Evolutionary conservation across 148 eudicot species (phyloP), one percentile per base, ranked within the genome.

Genomic region (Cornus controversa): DNA sequence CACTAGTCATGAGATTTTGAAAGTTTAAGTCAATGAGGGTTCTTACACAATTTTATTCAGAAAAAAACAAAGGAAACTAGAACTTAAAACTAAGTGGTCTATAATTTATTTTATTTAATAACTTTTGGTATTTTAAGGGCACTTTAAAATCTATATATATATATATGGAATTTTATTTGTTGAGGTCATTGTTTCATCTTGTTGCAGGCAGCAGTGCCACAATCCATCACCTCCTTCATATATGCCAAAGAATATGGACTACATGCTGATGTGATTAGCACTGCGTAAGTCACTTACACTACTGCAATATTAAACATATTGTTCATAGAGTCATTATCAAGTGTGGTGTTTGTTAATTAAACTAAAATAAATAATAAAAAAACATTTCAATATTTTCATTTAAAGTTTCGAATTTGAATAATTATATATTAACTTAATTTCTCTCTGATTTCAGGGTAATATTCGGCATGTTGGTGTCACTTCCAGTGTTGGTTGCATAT

Each of bases 161-260:
- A 74, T 0, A 23, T 62, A 50, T 53, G 24, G 1, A 8, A 3
- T 36, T 36, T 6, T 40, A 40, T 40, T 0, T 6, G 6, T 40
- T 40, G 4, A 6, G 45, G 10, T 40, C 45, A 40, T 40, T 40
- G 45, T 29, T 71, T 28, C 27, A 16, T 14, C 28, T 54, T 36
- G 66, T 79, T 82, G 83, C 82, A 94, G 98, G 93, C 98, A 36
- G 98, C 98, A 15, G 63, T 94, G 14, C 97, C 98, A 36, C 97
- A 94, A 73, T 91, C 98, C 8, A 92, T 94, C 42, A 92, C 97
- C n/a, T 90, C 98, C 23, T 94, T 94, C 82, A 87, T 94, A 37
- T 94, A 76, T 67, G 97, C 98, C 31, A 92, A 94, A 85, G 97
- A 94, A 75, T 94, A 94, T 72, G 94, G 91, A 64, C 79, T 94